phyloP scores from a whole-genome alignment of 345 rosid species.

The Aethionema arabicum region DNA sequence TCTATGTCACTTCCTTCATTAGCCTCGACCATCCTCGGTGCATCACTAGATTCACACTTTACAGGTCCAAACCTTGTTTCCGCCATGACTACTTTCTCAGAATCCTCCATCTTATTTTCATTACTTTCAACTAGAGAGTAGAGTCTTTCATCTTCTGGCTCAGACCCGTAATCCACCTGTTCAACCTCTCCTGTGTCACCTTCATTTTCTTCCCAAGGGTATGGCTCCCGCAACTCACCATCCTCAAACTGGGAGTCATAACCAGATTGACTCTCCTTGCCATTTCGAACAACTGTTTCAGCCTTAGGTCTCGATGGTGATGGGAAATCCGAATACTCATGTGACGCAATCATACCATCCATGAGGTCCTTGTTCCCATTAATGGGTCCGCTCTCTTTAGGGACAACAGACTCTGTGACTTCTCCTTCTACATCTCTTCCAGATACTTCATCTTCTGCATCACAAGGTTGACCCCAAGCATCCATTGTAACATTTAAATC shows the following conservation, averaged over 20 bases:
- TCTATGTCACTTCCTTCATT: conserved; percentile 36
- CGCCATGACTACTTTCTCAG: conserved; percentile 28
- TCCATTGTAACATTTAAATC: conserved; percentile 55
- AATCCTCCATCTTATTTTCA: conserved; percentile 38
- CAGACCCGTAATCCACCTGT: conserved; percentile 53
- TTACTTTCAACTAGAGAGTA: conserved; percentile 33
- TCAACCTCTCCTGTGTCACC: conserved; percentile 41
- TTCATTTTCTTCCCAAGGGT: conserved; percentile 45
- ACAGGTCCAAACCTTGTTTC: background rate
- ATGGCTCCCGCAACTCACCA: conserved; percentile 61
- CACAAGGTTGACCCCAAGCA: conserved; percentile 51
- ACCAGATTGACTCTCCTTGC: conserved; percentile 44
- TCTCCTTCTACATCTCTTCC: conserved; percentile 18
- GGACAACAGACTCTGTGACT: conserved; percentile 2
- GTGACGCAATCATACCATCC: conserved; percentile 28
- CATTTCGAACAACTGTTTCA: conserved; percentile 20
- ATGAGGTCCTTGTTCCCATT: conserved; percentile 1
- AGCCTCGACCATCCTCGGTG: conserved; percentile 23
- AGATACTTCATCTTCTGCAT: conserved; percentile 25
- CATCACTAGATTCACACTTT: conserved; percentile 10
- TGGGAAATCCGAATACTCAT: conserved; percentile 15
- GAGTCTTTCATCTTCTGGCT: conserved; percentile 46
- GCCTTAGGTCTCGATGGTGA: conserved; percentile 1
- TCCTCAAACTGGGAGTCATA: conserved; percentile 64
- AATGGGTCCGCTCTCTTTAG: conserved; percentile 10